Evolutionary conservation across 2,329 filamentous ascomycete genomes (phyloP).

Genomic region (Exophiala bonariae): DNA sequence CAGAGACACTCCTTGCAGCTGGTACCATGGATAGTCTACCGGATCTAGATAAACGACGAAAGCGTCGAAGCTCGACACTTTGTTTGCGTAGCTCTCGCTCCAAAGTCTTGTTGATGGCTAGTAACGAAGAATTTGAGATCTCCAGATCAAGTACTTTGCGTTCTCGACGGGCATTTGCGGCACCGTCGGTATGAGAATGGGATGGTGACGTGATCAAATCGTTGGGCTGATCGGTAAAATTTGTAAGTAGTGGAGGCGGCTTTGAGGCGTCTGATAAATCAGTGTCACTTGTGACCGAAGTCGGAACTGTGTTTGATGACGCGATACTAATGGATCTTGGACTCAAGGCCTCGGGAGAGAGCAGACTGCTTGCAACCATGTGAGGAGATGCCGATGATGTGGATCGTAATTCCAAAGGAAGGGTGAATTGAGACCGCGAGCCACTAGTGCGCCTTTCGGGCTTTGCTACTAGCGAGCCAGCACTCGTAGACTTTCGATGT

Average conservation of each 20-base stretch:
- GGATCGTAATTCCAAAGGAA: constrained; percentile 13
- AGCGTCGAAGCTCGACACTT: constrained; percentile 81
- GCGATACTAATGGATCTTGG: constrained; percentile 25
- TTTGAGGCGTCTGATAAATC: constrained; percentile 16
- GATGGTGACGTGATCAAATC: constrained; percentile 37
- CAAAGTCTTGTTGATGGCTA: constrained; percentile 91
- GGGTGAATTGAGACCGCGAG: constrained; percentile 7
- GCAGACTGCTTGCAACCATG: constrained; percentile 5
- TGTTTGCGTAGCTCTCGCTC: constrained; percentile 92
- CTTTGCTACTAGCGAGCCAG: constrained; percentile 14
- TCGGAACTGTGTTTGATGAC: constrained; percentile 23
- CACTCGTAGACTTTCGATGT: constrained; percentile 25
- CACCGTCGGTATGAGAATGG: constrained; percentile 59
- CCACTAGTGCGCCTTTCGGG: constrained; percentile 7
- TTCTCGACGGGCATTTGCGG: constrained; percentile 85
- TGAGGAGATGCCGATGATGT: constrained; percentile 8
- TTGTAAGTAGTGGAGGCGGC: not conserved
- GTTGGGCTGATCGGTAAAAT: constrained; percentile 17
- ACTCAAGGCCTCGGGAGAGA: constrained; percentile 22
- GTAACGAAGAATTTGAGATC: constrained; percentile 91
- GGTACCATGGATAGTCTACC: constrained; percentile 66
- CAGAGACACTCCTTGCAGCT: constrained; percentile 40
- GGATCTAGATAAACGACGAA: constrained; percentile 78
- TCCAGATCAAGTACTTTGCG: constrained; percentile 94
- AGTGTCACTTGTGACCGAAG: constrained; percentile 21